Base-by-base conservation (phyloP, 169 alveolate genomes). In the Plasmodium malariae region DNA sequence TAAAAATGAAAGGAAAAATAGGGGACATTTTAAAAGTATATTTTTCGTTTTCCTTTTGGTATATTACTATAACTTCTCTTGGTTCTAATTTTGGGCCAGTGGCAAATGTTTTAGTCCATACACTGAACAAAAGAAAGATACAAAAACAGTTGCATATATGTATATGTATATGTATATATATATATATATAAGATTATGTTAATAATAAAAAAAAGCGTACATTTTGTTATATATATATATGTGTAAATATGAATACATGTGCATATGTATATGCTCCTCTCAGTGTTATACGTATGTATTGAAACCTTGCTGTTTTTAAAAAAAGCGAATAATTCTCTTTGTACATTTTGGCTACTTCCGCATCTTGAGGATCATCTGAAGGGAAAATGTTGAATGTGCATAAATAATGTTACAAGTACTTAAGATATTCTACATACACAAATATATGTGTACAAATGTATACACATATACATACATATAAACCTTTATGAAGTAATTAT, bases 341-440 rank as follows among this genome's bases (percentile, higher is more conserved):
- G 87, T 93, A 95, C 98, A 95, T 95, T 40, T 94, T 91, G n/a
- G 98, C 98, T 12, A 96, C 98, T 69, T 96, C 97, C 5, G 98
- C 97, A 65, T 96, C 98, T 70, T 96, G 98, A 5, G 98, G 98
- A 57, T 95, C 97, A 74, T 96, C 98, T 76, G 59, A 37, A 70
- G 3, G 55, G 32, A n/a, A n/a, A n/a, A n/a, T n/a, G n/a, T n/a
- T n/a, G n/a, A n/a, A n/a, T n/a, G n/a, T n/a, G n/a, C n/a, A n/a
- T n/a, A n/a, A n/a, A n/a, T n/a, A n/a, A n/a, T n/a, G n/a, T n/a
- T n/a, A n/a, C n/a, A n/a, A n/a, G n/a, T n/a, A n/a, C n/a, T n/a
- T n/a, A n/a, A n/a, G n/a, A n/a, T n/a, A n/a, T n/a, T n/a, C n/a
- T n/a, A 32, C 37, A 62, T 14, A 37, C 0, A 19, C 19, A 74